phyloP scores from a whole-genome alignment of 371 early-diverging fungal species.

The Apophysomyces elegans region DNA sequence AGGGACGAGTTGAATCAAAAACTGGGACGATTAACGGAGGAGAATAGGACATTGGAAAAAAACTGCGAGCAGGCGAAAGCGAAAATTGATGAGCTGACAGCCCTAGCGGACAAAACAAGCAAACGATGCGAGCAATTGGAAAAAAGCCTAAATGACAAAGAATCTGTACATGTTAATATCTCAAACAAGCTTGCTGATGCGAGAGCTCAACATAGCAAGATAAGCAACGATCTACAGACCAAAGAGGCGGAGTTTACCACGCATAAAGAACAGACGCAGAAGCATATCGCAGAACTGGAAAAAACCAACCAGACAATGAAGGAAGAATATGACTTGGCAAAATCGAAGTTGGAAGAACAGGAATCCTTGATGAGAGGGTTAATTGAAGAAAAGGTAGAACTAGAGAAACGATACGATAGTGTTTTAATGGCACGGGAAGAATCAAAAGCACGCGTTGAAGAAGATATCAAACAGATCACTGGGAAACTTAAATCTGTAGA shows the following conservation, averaged over 20 bases:
- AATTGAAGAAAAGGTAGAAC: neutral
- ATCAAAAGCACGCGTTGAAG: neutral
- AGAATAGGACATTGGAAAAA: neutral
- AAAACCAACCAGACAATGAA: neutral
- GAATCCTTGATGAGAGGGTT: neutral
- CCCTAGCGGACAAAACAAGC: neutral
- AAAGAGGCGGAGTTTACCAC: neutral
- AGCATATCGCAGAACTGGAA: neutral
- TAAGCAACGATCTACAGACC: neutral
- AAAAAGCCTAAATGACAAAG: neutral
- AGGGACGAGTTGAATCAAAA: neutral
- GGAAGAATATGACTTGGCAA: neutral
- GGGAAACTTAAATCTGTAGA: neutral
- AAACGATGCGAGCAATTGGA: neutral
- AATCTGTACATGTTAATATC: neutral
- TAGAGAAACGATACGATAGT: neutral
- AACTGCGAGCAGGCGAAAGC: neutral
- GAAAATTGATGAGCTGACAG: neutral
- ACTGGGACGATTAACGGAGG: neutral
- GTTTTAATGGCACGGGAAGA: neutral
- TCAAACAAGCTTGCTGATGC: neutral
- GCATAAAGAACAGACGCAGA: neutral
- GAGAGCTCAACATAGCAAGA: neutral
- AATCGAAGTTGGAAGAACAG: neutral
- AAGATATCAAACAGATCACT: neutral